Evolutionary conservation across 2,329 filamentous ascomycete species (phyloP).

Genomic region (Calonectria henricotiae): DNA sequence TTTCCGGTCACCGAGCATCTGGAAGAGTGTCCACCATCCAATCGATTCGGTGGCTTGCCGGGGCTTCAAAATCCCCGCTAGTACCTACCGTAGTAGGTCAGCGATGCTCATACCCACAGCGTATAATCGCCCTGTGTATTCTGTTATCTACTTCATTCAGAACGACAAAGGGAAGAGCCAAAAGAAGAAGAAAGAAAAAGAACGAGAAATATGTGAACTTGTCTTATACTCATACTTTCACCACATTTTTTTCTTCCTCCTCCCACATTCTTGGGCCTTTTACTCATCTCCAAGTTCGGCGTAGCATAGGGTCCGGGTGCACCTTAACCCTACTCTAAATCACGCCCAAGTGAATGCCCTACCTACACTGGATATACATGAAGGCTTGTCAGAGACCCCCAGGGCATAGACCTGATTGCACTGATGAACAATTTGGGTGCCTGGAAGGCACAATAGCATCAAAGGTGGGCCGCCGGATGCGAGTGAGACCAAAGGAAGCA

Average conservation of each 20-base stretch:
- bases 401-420: neutral
- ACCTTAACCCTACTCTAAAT: neutral
- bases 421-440: constrained; percentile 19
- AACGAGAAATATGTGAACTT: too few species aligned
- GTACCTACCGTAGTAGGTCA: neutral
- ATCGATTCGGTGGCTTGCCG: constrained; percentile 1
- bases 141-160: neutral
- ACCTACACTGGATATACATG: neutral
- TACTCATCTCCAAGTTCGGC: neutral
- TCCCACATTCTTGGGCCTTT: too few species aligned
- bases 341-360: neutral
- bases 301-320: neutral
- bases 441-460: constrained; percentile 33
- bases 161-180: too few species aligned
- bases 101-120: neutral
- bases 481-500: constrained; percentile 46
- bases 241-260: too few species aligned
- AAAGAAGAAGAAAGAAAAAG: too few species aligned
- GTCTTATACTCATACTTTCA: too few species aligned
- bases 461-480: constrained; percentile 34
- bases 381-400: neutral
- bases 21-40: constrained; percentile 4
- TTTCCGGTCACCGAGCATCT: constrained; percentile 29
- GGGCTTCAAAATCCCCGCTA: neutral
- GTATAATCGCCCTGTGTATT: neutral